Base-by-base conservation (phyloP, 179 eudicot genomes). In the Vitellaria paradoxa region DNA sequence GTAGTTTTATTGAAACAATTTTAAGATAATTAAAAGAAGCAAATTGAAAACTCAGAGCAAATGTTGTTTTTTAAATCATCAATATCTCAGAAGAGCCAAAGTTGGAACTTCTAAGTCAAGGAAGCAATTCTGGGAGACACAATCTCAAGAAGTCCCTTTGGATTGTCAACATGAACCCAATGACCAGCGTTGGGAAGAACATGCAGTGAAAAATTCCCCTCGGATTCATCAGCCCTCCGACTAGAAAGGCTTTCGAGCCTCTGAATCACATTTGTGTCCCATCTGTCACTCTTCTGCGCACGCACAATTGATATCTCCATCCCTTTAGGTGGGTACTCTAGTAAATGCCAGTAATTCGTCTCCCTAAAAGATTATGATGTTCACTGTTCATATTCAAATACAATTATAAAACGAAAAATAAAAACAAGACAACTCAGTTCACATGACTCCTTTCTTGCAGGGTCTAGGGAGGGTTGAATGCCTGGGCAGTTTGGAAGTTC, bases 81-180 rank as follows among this genome's bases (percentile, higher is more conserved):
- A 10, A 83, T 47, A 80, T 85, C 86, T 79, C 81, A 84, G 10
- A 57, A 1, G 20, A 73, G 52, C 40, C 52, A 12, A 45, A 11
- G 61, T 1, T 17, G 52, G 60, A 68, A 10, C 21, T 13, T 30
- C 85, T 79, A 88, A 52, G 47, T 82, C 9, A 93, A 47, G 65
- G 97, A 88, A 69, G 96, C 89, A 47, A 94, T 83, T 83, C 75
- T 89, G 18, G 98, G 96, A 81, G 90, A 87, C 81, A 96, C 73
- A 76, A 96, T 92, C 75, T 94, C 93, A 68, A 96, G 82, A 72
- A 96, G 97, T 40, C 98, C 99, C 84, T 89, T 91, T 2, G 98
- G 97, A 81, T 96, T 96, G 72, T 96, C 99, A 42, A 92, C 92
- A 83, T 96, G 98, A 84, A 96, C 98, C 99, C 99, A 96, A 76